phyloP scores from a whole-genome alignment of 2,329 filamentous ascomycete genomes.

The Xylaria hypoxylon region DNA sequence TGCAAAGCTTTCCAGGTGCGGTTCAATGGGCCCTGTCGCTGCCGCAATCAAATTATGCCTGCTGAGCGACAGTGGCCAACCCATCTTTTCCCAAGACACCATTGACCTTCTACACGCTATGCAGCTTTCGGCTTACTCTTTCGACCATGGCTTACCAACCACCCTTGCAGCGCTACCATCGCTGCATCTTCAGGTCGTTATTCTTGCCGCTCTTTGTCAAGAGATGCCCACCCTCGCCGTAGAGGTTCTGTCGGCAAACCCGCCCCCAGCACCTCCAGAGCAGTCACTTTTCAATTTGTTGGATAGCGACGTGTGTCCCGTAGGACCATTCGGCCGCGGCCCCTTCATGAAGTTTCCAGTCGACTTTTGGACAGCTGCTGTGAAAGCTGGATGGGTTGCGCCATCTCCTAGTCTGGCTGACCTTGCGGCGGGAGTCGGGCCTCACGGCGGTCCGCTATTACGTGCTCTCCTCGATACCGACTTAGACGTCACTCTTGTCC shows the following conservation, averaged over 20 bases:
- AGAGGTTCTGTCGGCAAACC: slow-evolving; percentile 20
- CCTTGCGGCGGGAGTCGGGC: neutral
- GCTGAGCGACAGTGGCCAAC: slow-evolving; percentile 13
- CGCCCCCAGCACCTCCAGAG: slow-evolving; percentile 19
- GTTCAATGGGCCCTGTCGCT: slow-evolving; percentile 31
- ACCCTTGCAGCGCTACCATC: slow-evolving; percentile 18
- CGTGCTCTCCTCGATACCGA: slow-evolving; percentile 18
- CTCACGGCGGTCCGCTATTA: slow-evolving; percentile 17
- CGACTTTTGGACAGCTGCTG: slow-evolving; percentile 24
- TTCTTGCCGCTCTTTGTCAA: slow-evolving; percentile 28
- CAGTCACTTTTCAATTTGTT: slow-evolving; percentile 28
- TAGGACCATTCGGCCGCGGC: neutral
- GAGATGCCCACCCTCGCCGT: slow-evolving; percentile 19
- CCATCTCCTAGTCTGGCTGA: slow-evolving; percentile 20
- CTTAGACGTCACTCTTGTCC: slow-evolving; percentile 18
- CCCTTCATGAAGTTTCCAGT: slow-evolving; percentile 3
- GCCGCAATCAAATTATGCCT: slow-evolving; percentile 34
- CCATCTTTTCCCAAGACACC: slow-evolving; percentile 12
- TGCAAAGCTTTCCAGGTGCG: slow-evolving; percentile 24
- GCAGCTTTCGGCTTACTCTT: slow-evolving; percentile 10
- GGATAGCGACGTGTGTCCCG: slow-evolving; percentile 11
- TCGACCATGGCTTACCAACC: neutral
- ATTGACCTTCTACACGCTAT: slow-evolving; percentile 24
- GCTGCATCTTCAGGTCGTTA: slow-evolving; percentile 27
- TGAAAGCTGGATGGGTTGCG: slow-evolving; percentile 25